A percentile compares a stretch with the other conserved stretches of the same genome.
These are phyloP conservation scores for Dendrobium chrysotoxum DNA, from an alignment of 106 monocot species.

Conservation along the genomic window DNA sequence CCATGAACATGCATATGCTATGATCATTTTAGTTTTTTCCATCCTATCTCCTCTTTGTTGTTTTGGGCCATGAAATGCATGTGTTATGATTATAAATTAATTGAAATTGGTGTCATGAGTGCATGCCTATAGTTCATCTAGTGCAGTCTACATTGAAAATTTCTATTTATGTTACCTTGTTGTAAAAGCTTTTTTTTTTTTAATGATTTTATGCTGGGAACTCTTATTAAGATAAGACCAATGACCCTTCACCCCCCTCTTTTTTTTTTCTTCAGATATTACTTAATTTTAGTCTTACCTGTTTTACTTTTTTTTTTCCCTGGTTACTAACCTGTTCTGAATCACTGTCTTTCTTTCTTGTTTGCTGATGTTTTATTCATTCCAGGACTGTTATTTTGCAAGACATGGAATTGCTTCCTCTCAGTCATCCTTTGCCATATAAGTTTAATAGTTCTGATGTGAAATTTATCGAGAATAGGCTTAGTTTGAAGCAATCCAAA, in stretches of 20 bases:
- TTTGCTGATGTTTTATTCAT: not conserved
- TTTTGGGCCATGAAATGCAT: too few species aligned
- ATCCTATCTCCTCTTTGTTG: too few species aligned
- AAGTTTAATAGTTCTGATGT: constrained; percentile 10
- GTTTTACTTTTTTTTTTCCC: not conserved
- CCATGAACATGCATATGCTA: too few species aligned
- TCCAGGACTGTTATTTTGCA: constrained; percentile 1
- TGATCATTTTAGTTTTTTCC: too few species aligned
- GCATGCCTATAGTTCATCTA: too few species aligned
- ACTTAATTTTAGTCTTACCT: not conserved
- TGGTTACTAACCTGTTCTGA: not conserved
- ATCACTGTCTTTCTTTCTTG: not conserved
- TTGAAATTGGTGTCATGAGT: too few species aligned
- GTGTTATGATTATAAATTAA: too few species aligned
- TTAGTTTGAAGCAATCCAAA: constrained; percentile 11
- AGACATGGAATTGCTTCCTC: constrained; percentile 48
- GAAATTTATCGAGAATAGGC: constrained; percentile 16
- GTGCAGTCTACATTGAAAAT: too few species aligned
- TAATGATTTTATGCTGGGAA: too few species aligned
- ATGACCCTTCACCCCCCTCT: not conserved
- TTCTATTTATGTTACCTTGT: too few species aligned
- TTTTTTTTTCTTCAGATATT: not conserved
- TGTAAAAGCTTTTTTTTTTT: too few species aligned
- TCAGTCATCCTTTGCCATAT: constrained; percentile 20
- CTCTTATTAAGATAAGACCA: too few species aligned